Percentiles rank a stretch among this genome's conserved stretches.
Conservation (phyloP, 495 filamentous ascomycete species). For the Aspergillus sparsus region DNA sequence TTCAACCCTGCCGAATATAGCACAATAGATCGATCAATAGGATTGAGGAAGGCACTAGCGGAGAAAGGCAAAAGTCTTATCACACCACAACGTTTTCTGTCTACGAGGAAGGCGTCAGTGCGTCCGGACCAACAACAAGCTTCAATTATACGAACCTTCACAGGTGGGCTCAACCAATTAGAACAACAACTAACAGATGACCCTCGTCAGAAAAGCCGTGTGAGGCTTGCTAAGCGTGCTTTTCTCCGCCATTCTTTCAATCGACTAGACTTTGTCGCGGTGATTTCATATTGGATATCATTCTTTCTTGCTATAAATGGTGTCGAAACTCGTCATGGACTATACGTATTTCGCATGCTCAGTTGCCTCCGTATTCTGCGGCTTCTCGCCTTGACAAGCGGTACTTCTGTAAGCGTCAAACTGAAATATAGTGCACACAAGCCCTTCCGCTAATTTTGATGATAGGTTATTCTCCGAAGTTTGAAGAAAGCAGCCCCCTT, state of each 20-base stretch:
- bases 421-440: not conserved
- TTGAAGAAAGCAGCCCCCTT: constrained; percentile 92
- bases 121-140: constrained; percentile 52
- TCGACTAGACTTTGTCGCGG: constrained; percentile 89
- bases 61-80: constrained; percentile 78
- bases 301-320: constrained; percentile 70
- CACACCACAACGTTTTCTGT: constrained; percentile 71
- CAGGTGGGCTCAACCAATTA: constrained; percentile 61
- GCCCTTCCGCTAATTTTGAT: constrained; percentile 5
- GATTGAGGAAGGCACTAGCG: constrained; percentile 69
- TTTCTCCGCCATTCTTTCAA: constrained; percentile 96
- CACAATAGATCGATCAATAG: constrained; percentile 70
- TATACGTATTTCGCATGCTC: constrained; percentile 94
- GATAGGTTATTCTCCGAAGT: constrained; percentile 84
- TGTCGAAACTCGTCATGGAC: constrained; percentile 64
- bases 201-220: constrained; percentile 76
- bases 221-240: constrained; percentile 83
- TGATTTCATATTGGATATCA: constrained; percentile 94
- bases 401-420: constrained; percentile 66
- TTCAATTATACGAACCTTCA: constrained; percentile 82
- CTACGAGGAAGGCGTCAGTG: constrained; percentile 50
- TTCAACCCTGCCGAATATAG: constrained; percentile 85
- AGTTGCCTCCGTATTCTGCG: constrained; percentile 90
- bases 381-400: constrained; percentile 84
- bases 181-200: constrained; percentile 57